A percentile compares a stretch with the other conserved stretches of the same genome.
These are phyloP conservation scores for Chalciporus chontae DNA, from an alignment of 768 basidiomycete species.

Conservation along the genomic window DNA sequence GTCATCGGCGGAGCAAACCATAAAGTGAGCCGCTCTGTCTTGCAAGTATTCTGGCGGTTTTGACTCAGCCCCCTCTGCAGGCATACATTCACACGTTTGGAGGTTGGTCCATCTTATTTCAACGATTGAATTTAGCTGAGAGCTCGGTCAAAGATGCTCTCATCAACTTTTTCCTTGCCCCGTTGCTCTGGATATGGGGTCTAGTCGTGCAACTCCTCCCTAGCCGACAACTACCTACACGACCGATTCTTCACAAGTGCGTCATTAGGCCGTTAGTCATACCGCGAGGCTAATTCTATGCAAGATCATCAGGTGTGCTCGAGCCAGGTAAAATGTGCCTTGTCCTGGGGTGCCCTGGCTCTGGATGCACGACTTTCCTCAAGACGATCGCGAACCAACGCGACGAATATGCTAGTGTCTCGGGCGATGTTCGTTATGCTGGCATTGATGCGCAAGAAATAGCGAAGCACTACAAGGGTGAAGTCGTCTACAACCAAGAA, in stretches of 20 bases:
- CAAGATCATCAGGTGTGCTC: conserved; percentile 63
- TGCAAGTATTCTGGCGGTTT: background rate
- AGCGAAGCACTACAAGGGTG: conserved; percentile 44
- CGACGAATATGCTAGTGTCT: conserved; percentile 37
- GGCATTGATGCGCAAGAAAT: conserved; percentile 46
- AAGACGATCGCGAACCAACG: conserved; percentile 50
- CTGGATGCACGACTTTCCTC: conserved; percentile 49
- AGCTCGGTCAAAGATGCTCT: conserved; percentile 40
- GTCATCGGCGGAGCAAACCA: conserved; percentile 52
- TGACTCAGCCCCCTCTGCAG: conserved; percentile 19
- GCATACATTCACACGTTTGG: conserved; percentile 59
- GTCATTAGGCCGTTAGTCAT: conserved; percentile 5
- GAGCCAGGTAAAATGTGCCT: background rate
- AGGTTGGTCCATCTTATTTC: conserved; percentile 35
- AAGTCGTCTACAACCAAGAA: conserved; percentile 41
- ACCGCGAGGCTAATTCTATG: background rate
- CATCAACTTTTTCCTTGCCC: conserved; percentile 49
- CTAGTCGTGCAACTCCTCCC: conserved; percentile 40
- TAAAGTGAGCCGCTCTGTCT: conserved; percentile 41
- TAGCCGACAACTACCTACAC: conserved; percentile 36
- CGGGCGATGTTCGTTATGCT: conserved; percentile 41
- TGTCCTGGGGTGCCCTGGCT: conserved; percentile 80
- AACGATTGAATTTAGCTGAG: background rate
- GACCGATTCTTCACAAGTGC: conserved; percentile 60
- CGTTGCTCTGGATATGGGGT: conserved; percentile 47